Percentiles rank a stretch among this genome's conserved stretches.
These are phyloP conservation scores for Clarireedia homoeocarpa DNA, from an alignment of 2,329 filamentous ascomycete species.

Conservation along the genomic window DNA sequence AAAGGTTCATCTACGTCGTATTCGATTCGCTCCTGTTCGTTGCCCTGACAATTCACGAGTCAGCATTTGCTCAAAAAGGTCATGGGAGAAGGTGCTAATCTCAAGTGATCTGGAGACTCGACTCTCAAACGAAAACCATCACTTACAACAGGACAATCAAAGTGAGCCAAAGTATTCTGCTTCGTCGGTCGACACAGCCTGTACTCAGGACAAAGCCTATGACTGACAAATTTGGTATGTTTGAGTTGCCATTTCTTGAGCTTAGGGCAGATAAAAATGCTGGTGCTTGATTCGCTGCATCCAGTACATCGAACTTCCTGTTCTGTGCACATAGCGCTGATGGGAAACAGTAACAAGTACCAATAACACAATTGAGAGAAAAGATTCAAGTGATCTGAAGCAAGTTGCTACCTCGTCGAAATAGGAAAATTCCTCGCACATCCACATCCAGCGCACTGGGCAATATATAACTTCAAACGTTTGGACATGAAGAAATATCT, in stretches of 20 bases:
- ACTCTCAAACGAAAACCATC: background rate
- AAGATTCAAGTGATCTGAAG: background rate
- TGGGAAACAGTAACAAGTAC: background rate
- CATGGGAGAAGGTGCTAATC: background rate
- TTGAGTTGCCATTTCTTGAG: conserved; percentile 9
- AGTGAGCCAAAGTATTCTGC: background rate
- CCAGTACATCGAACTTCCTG: conserved; percentile 8
- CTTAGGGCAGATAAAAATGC: conserved; percentile 4
- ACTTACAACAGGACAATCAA: conserved; percentile 8
- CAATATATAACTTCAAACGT: background rate
- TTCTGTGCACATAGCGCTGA: conserved; percentile 1
- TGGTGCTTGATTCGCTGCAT: conserved; percentile 5
- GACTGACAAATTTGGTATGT: conserved; percentile 4
- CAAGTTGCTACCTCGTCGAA: background rate
- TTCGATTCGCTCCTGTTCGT: background rate
- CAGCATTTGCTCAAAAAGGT: background rate
- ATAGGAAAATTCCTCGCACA: background rate
- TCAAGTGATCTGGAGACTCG: background rate
- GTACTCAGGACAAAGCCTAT: conserved; percentile 2
- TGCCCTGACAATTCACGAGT: background rate
- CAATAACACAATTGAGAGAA: background rate
- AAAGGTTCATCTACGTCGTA: background rate
- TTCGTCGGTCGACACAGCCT: conserved; percentile 2
- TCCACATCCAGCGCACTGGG: background rate
- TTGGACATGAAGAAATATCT: background rate